Evolutionary conservation across 1,284 basidiomycete genomes (phyloP).

Genomic region (Papiliotrema fonsecae): DNA sequence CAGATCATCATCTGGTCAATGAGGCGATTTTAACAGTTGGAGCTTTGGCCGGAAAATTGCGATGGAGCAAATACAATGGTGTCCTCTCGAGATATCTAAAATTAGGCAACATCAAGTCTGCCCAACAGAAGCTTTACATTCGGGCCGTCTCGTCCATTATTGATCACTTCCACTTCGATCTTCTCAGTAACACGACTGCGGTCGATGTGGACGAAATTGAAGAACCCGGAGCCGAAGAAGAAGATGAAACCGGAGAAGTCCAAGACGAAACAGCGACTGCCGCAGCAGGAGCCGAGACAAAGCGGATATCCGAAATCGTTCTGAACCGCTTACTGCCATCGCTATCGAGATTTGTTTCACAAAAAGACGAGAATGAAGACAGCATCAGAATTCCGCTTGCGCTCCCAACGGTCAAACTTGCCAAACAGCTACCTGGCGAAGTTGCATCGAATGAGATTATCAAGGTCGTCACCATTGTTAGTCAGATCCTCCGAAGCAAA

Average conservation of each 20-base stretch:
- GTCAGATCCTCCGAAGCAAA: constrained; percentile 83
- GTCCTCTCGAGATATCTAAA: constrained; percentile 79
- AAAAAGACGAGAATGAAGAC: constrained; percentile 79
- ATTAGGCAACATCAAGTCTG: constrained; percentile 63
- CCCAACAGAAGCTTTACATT: constrained; percentile 78
- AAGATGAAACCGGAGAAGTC: constrained; percentile 34
- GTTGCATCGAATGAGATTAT: constrained; percentile 68
- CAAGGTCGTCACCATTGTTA: constrained; percentile 74
- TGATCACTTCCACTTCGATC: constrained; percentile 87
- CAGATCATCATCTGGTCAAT: constrained; percentile 86
- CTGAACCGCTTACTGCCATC: constrained; percentile 68
- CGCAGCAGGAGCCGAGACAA: constrained; percentile 24
- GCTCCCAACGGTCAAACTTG: constrained; percentile 80
- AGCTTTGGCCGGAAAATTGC: constrained; percentile 64
- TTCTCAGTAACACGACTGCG: constrained; percentile 40
- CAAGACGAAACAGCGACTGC: constrained; percentile 36
- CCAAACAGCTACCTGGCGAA: constrained; percentile 69
- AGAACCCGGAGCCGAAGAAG: constrained; percentile 19
- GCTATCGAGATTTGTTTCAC: constrained; percentile 71
- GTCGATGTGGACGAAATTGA: constrained; percentile 15
- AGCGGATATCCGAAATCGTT: constrained; percentile 69
- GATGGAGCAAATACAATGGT: constrained; percentile 81
- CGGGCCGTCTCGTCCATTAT: constrained; percentile 79
- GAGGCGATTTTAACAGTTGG: constrained; percentile 80
- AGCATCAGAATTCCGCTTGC: constrained; percentile 80